phyloP scores from a whole-genome alignment of 2,329 filamentous ascomycete species.

The Albifimbria verrucaria region DNA sequence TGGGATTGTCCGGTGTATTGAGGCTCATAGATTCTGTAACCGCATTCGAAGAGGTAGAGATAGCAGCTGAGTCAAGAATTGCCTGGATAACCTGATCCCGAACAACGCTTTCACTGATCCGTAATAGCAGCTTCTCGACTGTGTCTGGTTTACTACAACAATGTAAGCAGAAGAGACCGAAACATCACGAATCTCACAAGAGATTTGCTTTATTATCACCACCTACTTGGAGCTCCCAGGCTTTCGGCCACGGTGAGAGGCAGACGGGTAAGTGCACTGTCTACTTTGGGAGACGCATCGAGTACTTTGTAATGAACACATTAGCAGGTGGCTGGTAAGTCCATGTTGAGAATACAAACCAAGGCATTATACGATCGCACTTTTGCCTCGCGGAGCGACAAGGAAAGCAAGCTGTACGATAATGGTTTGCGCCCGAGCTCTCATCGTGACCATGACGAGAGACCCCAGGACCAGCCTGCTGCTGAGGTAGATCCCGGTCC shows the following conservation, averaged over 20 bases:
- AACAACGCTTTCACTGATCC: constrained; percentile 19
- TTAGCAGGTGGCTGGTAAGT: neutral
- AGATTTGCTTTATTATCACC: constrained; percentile 18
- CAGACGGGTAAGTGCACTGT: too few species aligned
- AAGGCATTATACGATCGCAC: neutral
- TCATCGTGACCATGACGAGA: too few species aligned
- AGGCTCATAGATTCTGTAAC: too few species aligned
- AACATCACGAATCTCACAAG: constrained; percentile 5
- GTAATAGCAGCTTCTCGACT: constrained; percentile 22
- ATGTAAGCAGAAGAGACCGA: neutral
- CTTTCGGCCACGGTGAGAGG: too few species aligned
- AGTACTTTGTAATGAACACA: neutral
- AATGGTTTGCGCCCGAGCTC: neutral
- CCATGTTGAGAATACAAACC: neutral
- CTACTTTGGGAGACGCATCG: too few species aligned
- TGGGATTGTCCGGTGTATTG: too few species aligned
- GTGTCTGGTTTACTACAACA: constrained; percentile 13
- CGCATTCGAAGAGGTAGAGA: neutral
- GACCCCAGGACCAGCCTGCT: too few species aligned
- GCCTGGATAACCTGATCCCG: constrained; percentile 11
- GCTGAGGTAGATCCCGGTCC: too few species aligned
- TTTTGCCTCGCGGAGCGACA: neutral
- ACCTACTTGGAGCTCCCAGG: too few species aligned
- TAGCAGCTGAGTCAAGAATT: neutral
- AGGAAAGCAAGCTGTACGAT: neutral